Evolutionary conservation across 2,329 filamentous ascomycete species (phyloP).

Genomic region (Pseudocercospora musae): DNA sequence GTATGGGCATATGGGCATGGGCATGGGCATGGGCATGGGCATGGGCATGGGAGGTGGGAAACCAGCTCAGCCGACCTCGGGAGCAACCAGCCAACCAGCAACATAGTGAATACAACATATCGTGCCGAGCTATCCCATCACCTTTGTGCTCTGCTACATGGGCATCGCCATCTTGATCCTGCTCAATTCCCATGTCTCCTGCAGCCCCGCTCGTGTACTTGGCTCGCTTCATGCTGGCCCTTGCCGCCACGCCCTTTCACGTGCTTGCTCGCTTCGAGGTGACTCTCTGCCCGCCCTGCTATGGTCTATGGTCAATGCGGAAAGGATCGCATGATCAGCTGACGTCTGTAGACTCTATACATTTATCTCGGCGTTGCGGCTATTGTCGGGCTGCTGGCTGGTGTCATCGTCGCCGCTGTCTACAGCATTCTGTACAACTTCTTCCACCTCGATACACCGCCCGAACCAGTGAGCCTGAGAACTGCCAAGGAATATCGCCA

Average conservation of each 20-base stretch:
- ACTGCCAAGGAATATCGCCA: slow-evolving; percentile 35
- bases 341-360: slow-evolving; percentile 44
- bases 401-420: slow-evolving; percentile 56
- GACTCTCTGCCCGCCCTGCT: slow-evolving; percentile 12
- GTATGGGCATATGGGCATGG: no score
- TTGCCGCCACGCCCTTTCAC: slow-evolving; percentile 49
- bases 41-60: no score
- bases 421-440: slow-evolving; percentile 44
- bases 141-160: slow-evolving; percentile 40
- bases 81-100: no score
- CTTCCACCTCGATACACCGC: slow-evolving; percentile 23
- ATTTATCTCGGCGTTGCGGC: slow-evolving; percentile 64
- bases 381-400: slow-evolving; percentile 63
- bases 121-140: slow-evolving; percentile 41
- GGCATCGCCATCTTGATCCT: slow-evolving; percentile 40
- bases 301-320: not conserved
- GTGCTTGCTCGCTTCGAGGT: slow-evolving; percentile 57
- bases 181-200: slow-evolving; percentile 45
- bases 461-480: slow-evolving; percentile 18
- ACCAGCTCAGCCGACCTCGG: no score
- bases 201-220: slow-evolving; percentile 52
- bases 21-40: no score
- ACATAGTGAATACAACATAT: no score
- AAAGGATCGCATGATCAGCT: not conserved
- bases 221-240: slow-evolving; percentile 39